A percentile compares a stretch with the other conserved stretches of the same genome.
phyloP scores from a whole-genome alignment of 2,329 filamentous ascomycete species.

The Fusarium neocosmosporiellum region DNA sequence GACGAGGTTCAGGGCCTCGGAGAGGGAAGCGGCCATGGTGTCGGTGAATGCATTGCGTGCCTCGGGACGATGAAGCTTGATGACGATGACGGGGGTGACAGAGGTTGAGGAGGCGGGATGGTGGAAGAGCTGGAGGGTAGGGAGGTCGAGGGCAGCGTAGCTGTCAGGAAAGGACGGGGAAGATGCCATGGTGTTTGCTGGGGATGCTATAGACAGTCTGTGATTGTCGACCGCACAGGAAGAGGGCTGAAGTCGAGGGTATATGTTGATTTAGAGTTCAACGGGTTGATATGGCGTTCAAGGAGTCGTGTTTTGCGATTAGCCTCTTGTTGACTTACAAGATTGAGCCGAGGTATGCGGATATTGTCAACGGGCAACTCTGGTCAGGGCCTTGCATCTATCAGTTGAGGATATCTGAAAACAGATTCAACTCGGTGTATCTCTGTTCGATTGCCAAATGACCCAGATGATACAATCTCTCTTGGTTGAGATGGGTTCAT shows the following conservation, averaged over 20 bases:
- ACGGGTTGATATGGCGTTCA: constrained; percentile 2
- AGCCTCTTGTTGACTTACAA: constrained; percentile 24
- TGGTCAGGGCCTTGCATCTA: neutral
- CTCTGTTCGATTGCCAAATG: neutral
- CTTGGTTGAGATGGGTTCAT: neutral
- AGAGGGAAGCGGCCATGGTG: constrained; percentile 71
- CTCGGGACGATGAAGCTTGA: constrained; percentile 71
- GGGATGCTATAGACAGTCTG: neutral
- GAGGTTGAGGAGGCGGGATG: constrained; percentile 61
- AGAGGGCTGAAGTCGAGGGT: neutral
- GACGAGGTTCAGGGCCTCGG: constrained; percentile 62
- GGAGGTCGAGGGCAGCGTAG: constrained; percentile 57
- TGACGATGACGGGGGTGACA: constrained; percentile 70
- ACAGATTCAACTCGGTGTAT: neutral
- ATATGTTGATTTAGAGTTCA: constrained; percentile 26
- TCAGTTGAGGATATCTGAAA: neutral
- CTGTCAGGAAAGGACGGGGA: constrained; percentile 43
- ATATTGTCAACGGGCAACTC: neutral
- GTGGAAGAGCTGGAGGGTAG: constrained; percentile 60
- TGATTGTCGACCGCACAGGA: neutral
- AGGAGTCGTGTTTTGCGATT: constrained; percentile 8
- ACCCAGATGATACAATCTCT: neutral
- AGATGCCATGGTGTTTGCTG: constrained; percentile 36
- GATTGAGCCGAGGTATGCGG: constrained; percentile 17
- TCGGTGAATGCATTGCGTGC: constrained; percentile 78